phyloP scores from a whole-genome alignment of 139 green algal genomes.

The Mesotaenium endlicherianum region DNA sequence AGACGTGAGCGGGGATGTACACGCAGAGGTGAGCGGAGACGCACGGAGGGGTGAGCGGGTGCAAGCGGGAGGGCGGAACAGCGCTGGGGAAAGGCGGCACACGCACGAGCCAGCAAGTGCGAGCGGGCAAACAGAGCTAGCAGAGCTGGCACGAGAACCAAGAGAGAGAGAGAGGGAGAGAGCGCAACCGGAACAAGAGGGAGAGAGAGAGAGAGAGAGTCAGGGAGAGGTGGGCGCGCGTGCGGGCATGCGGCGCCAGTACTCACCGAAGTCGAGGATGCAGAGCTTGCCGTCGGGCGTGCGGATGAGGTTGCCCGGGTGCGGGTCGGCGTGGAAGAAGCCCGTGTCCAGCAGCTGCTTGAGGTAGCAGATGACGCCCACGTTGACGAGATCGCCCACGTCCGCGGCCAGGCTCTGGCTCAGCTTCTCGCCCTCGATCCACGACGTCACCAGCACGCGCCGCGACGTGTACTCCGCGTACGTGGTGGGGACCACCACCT shows the following conservation, averaged over 20 bases:
- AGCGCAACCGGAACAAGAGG: no score
- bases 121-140: no score
- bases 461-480: slow-evolving; percentile 79
- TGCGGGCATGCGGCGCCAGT: not conserved
- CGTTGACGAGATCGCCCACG: slow-evolving; percentile 88
- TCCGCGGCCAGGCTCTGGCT: slow-evolving; percentile 78
- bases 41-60: no score
- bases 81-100: no score
- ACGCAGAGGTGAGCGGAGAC: no score
- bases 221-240: not conserved
- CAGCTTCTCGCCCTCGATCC: slow-evolving; percentile 83
- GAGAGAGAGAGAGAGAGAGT: no score
- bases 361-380: slow-evolving; percentile 97
- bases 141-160: no score
- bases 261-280: slow-evolving; percentile 98
- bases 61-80: no score
- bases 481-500: slow-evolving; percentile 92
- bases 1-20: no score
- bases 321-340: slow-evolving; percentile 66
- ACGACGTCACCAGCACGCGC: slow-evolving; percentile 81
- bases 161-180: no score
- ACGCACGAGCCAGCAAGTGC: no score
- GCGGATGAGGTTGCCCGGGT: slow-evolving; percentile 90
- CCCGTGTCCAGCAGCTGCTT: slow-evolving; percentile 68
- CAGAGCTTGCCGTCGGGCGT: slow-evolving; percentile 91